These are phyloP conservation scores for Pascua sp. DNA, from an alignment of 1,284 basidiomycete genomes.

Conservation along the genomic window DNA sequence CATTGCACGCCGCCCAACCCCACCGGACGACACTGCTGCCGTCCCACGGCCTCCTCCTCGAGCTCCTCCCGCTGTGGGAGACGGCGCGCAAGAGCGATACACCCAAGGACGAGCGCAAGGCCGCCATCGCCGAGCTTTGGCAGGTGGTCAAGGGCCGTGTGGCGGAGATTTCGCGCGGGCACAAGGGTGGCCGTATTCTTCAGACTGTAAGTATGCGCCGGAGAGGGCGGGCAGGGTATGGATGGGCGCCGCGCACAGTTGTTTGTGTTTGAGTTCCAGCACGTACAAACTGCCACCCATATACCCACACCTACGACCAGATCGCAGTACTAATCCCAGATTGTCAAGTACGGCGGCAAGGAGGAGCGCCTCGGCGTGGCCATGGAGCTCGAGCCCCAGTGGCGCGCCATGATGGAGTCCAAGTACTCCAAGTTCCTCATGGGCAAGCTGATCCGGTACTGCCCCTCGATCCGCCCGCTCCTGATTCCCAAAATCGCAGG, in stretches of 20 bases:
- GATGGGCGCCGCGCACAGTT: not conserved
- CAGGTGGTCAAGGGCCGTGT: constrained; percentile 69
- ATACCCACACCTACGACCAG: not conserved
- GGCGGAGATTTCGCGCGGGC: constrained; percentile 79
- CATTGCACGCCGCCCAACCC: constrained; percentile 46
- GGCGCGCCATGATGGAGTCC: constrained; percentile 70
- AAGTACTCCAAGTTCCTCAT: constrained; percentile 91
- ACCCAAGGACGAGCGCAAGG: constrained; percentile 65
- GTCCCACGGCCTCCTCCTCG: constrained; percentile 65
- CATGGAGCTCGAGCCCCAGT: constrained; percentile 72
- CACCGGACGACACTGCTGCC: constrained; percentile 69
- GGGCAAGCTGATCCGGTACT: constrained; percentile 71
- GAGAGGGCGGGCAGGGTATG: too few species aligned
- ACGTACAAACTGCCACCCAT: too few species aligned
- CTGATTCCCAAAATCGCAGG: constrained; percentile 74
- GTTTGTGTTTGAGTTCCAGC: not conserved
- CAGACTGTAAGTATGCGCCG: constrained; percentile 59
- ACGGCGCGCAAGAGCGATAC: constrained; percentile 70
- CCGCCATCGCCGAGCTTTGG: constrained; percentile 69
- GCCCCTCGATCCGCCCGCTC: constrained; percentile 60
- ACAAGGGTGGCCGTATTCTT: constrained; percentile 81
- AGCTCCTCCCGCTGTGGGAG: constrained; percentile 67
- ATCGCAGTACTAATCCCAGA: constrained; percentile 35
- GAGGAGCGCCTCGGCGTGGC: constrained; percentile 74
- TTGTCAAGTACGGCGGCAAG: constrained; percentile 77